Evolutionary conservation across 495 filamentous ascomycete species (phyloP), one percentile per base, ranked within the genome.

Genomic region (Beverwykella pulmonaria): DNA sequence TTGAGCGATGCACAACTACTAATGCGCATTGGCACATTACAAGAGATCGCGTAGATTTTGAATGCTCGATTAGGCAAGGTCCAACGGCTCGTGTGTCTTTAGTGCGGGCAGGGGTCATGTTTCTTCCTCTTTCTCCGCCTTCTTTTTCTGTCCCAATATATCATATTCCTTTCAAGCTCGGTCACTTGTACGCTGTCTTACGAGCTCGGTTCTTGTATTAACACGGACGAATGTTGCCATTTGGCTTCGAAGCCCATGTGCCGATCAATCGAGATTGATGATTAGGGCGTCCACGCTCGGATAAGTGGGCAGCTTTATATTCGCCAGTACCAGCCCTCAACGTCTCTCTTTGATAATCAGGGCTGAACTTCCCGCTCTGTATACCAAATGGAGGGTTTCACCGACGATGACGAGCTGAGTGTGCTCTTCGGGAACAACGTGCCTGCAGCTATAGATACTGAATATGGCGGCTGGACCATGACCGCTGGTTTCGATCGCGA

Each of bases 251-350:
- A 2, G 5, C 39, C 39, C 39, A 9, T 44, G 39, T n/a, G 39
- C 39, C 15, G 39, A 44, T 44, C 39, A 44, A 44, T 44, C 17
- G 39, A 44, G 39, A 44, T 52, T 52, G 48, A 52, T 22, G 8
- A 52, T 52, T 23, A 52, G 48, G 48, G 48, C 48, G 48, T 49
- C 5, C 4, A 25, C 48, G 48, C 48, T 52, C 39, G 48, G 20
- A 8, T 52, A 25, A 52, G 9, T 25, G 26, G 5, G 4, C 4
- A 48, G 22, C 44, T 23, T 48, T 23, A n/a, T 23, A n/a, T 48
- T 17, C 44, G 5, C 30, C 5, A 4, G 30, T 12, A 12, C 39
- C 39, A 34, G 32, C 32, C 12, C 32, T 34, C 39, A 44, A 44
- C 39, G 2, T 44, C 39, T 3, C 2, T 10, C 6, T 44, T 41